Percentiles rank a stretch among this genome's conserved stretches.
phyloP scores from a whole-genome alignment of 495 filamentous ascomycete species.

The Daldinia loculata region DNA sequence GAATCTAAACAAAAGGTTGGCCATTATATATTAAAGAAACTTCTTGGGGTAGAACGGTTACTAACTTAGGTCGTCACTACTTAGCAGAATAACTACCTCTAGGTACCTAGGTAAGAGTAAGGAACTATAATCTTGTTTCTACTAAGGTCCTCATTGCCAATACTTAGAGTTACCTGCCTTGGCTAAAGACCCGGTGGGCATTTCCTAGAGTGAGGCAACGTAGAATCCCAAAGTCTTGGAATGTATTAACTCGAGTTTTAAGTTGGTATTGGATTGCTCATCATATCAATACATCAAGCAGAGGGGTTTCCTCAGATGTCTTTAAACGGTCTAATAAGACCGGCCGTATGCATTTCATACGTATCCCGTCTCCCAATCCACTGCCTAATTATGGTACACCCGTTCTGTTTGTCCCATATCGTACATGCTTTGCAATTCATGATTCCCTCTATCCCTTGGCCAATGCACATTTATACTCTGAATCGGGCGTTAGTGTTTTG shows the following conservation, averaged over 20 bases:
- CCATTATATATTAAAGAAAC: neutral
- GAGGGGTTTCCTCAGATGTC: conserved; percentile 15
- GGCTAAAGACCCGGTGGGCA: neutral
- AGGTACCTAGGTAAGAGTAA: neutral
- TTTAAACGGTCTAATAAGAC: conserved; percentile 10
- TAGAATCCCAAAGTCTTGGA: neutral
- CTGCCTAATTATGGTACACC: conserved; percentile 7
- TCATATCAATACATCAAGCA: conserved; percentile 28
- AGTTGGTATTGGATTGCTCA: neutral
- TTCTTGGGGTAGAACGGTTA: neutral
- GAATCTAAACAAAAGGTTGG: too few relatives aligned
- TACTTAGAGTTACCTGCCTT: neutral
- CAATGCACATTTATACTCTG: conserved; percentile 18
- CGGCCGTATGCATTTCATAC: conserved; percentile 8
- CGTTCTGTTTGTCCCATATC: conserved; percentile 13
- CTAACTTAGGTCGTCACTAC: neutral
- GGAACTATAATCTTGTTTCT: neutral
- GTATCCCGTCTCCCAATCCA: conserved; percentile 15
- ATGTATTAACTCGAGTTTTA: neutral
- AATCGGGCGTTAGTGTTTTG: conserved; percentile 6
- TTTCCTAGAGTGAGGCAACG: neutral
- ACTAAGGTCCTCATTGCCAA: neutral
- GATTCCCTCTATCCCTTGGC: neutral
- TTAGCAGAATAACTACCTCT: neutral
- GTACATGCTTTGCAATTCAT: conserved; percentile 19